A percentile compares a stretch with the other conserved stretches of the same genome.
Evolutionary conservation across 176 grass and related monocot genomes (phyloP).

Genomic region (Cenchrus americanus): DNA sequence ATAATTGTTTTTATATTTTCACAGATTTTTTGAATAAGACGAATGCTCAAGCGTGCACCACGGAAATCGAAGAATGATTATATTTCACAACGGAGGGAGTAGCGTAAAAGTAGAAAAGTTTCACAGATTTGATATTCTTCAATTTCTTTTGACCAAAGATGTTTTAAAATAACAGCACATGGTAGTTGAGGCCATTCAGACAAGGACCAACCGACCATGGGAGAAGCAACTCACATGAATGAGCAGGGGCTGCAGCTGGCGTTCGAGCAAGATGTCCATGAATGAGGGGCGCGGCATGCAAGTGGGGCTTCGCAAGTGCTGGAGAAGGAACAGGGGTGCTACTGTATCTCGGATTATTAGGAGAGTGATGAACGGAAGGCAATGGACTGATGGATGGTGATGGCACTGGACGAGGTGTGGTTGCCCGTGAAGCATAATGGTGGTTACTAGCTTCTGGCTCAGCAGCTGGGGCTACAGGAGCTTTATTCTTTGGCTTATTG

Average conservation of each 20-base stretch:
- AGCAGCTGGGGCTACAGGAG: slow-evolving; percentile 35
- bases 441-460: slow-evolving; percentile 45
- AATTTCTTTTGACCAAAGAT: no score
- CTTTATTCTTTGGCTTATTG: slow-evolving; percentile 49
- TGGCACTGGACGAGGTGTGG: slow-evolving; percentile 39
- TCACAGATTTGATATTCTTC: not conserved
- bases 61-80: no score
- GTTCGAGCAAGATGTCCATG: slow-evolving; percentile 29
- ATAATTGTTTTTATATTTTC: no score
- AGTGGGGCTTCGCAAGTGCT: not conserved
- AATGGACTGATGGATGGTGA: slow-evolving; percentile 37
- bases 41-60: no score
- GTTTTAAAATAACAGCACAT: not conserved
- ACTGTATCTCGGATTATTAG: slow-evolving; percentile 19
- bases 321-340: slow-evolving; percentile 33
- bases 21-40: no score
- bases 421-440: slow-evolving; percentile 46
- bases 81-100: no score
- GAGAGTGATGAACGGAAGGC: slow-evolving; percentile 39
- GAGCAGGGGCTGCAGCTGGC: slow-evolving; percentile 35
- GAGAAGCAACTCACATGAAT: slow-evolving; percentile 43
- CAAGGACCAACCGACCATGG: not conserved
- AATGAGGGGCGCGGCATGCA: slow-evolving; percentile 25
- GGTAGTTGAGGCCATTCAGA: not conserved
- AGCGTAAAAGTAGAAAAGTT: not conserved